phyloP scores from a whole-genome alignment of 768 basidiomycete genomes.

The Kwoniella bestiolae region DNA sequence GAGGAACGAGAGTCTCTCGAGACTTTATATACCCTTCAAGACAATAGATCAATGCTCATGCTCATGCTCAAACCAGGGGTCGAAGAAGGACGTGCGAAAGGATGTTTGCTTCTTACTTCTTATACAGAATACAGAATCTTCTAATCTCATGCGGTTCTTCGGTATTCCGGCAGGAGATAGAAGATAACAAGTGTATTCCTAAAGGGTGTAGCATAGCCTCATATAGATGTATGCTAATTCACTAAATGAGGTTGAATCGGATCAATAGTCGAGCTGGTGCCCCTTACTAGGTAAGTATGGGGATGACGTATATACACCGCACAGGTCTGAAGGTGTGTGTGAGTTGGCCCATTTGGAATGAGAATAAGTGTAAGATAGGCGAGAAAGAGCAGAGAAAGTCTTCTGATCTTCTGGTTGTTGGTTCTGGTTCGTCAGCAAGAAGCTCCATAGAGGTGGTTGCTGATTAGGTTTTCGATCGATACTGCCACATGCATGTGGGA shows the following conservation, averaged over 20 bases:
- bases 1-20: too few species aligned
- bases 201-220: neutral
- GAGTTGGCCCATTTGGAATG: neutral
- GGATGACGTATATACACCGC: neutral
- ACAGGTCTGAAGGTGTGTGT: neutral
- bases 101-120: constrained; percentile 2
- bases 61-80: neutral
- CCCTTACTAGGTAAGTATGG: neutral
- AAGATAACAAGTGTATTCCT: neutral
- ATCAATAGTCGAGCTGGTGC: neutral
- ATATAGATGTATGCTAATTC: neutral
- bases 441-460: too few species aligned
- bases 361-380: too few species aligned
- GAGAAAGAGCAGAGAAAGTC: neutral
- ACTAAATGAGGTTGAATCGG: neutral
- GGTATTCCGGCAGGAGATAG: constrained; percentile 4
- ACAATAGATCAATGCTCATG: neutral
- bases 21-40: neutral
- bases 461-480: too few species aligned
- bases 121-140: neutral
- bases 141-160: neutral
- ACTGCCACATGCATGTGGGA: too few species aligned
- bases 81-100: constrained; percentile 18
- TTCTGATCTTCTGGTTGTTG: neutral
- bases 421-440: too few species aligned